phyloP scores from a whole-genome alignment of 2,329 filamentous ascomycete genomes.

The Chaetomium sp. region DNA sequence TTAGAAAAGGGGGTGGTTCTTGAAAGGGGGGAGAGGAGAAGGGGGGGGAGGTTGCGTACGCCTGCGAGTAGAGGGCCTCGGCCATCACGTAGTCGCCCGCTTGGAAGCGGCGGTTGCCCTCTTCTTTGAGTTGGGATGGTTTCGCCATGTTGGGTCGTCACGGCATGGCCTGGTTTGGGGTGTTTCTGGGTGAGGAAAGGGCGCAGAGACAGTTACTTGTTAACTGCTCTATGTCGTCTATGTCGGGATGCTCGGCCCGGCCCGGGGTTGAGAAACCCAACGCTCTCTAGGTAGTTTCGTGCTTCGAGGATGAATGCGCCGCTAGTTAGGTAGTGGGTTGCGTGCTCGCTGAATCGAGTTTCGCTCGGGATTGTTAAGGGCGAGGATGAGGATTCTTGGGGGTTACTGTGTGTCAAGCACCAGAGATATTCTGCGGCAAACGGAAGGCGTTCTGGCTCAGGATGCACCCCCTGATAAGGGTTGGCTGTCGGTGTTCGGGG shows the following conservation, averaged over 20 bases:
- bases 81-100: slow-evolving; percentile 65
- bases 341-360: neutral
- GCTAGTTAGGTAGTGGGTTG: neutral
- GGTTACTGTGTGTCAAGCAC: neutral
- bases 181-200: neutral
- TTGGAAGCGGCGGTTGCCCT: slow-evolving; percentile 68
- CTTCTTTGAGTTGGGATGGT: slow-evolving; percentile 49
- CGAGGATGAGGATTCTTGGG: neutral
- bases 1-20: neutral
- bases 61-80: slow-evolving; percentile 71
- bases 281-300: neutral
- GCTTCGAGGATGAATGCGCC: neutral
- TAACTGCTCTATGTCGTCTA: neutral
- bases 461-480: neutral
- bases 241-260: neutral
- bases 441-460: neutral
- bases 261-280: neutral
- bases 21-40: neutral
- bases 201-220: neutral
- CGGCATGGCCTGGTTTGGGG: slow-evolving; percentile 19
- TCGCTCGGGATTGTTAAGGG: neutral
- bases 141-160: slow-evolving; percentile 23
- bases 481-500: neutral
- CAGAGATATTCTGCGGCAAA: neutral
- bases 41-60: slow-evolving; percentile 49